phyloP scores from a whole-genome alignment of 2,329 filamentous ascomycete species.

The Rhynchosporium secalis region DNA sequence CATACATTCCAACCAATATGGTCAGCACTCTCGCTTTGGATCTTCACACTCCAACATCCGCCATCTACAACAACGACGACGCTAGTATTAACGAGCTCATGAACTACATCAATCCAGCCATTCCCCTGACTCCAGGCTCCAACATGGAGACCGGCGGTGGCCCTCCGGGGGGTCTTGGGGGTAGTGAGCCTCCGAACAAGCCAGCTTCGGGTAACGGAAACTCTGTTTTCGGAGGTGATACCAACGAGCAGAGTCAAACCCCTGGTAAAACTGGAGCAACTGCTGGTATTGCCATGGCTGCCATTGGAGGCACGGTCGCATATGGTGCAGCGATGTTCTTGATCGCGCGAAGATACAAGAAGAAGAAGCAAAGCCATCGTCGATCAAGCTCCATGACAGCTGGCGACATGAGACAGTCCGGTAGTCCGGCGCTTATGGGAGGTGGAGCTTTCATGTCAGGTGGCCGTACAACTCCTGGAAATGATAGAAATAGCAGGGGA shows the following conservation, averaged over 20 bases:
- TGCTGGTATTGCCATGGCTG: constrained; percentile 64
- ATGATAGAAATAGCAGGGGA: constrained; percentile 55
- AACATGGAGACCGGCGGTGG: constrained; percentile 39
- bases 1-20: constrained; percentile 71
- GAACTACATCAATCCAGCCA: constrained; percentile 77
- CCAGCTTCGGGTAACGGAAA: constrained; percentile 43
- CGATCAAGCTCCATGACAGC: constrained; percentile 60
- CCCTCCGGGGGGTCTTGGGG: constrained; percentile 44
- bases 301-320: constrained; percentile 64
- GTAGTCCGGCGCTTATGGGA: constrained; percentile 49
- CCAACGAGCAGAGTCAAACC: constrained; percentile 45
- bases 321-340: constrained; percentile 78
- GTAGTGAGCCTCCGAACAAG: constrained; percentile 33
- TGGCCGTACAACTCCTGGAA: constrained; percentile 41
- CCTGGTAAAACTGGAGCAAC: constrained; percentile 60
- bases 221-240: constrained; percentile 39
- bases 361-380: constrained; percentile 61
- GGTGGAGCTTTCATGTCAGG: constrained; percentile 47
- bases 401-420: constrained; percentile 50
- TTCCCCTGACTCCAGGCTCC: constrained; percentile 50
- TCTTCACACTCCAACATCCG: constrained; percentile 69
- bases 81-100: constrained; percentile 71
- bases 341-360: constrained; percentile 69
- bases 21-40: constrained; percentile 68
- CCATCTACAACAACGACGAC: constrained; percentile 70